A percentile compares a stretch with the other conserved stretches of the same genome.
phyloP scores from a whole-genome alignment of 176 grass and related monocot species.

The Oryza meyeriana region DNA sequence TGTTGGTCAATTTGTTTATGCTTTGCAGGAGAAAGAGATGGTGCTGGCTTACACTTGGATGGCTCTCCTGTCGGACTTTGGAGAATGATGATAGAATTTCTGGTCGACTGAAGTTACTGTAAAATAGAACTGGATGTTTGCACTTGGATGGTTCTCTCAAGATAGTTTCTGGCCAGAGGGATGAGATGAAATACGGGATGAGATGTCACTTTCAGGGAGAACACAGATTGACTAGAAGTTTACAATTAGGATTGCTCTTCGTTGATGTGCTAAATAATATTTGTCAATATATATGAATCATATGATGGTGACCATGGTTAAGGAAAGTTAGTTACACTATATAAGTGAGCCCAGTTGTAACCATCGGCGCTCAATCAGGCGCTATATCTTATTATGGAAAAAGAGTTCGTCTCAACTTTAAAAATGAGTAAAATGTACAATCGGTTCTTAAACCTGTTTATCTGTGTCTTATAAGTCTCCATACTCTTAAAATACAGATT shows the following conservation, averaged over 20 bases:
- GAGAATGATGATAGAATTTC: background rate
- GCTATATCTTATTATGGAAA: background rate
- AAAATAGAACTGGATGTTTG: background rate
- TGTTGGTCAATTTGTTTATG: background rate
- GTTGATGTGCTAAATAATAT: background rate
- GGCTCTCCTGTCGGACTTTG: background rate
- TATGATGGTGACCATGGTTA: background rate
- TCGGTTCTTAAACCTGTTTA: too few species aligned
- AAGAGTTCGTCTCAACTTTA: background rate
- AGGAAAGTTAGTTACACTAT: background rate
- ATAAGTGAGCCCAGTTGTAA: background rate
- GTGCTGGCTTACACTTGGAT: background rate
- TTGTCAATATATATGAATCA: background rate
- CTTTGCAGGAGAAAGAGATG: background rate
- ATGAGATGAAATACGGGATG: background rate
- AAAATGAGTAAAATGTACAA: background rate
- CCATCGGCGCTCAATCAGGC: too few species aligned
- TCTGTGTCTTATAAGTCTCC: too few species aligned
- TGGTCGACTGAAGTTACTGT: background rate
- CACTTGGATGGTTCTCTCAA: background rate
- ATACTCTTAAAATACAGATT: too few species aligned
- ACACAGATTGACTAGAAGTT: background rate
- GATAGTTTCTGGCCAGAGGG: background rate
- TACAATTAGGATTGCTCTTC: background rate
- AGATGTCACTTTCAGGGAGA: background rate